phyloP scores from a whole-genome alignment of 495 filamentous ascomycete genomes.

The Podospora comata region DNA sequence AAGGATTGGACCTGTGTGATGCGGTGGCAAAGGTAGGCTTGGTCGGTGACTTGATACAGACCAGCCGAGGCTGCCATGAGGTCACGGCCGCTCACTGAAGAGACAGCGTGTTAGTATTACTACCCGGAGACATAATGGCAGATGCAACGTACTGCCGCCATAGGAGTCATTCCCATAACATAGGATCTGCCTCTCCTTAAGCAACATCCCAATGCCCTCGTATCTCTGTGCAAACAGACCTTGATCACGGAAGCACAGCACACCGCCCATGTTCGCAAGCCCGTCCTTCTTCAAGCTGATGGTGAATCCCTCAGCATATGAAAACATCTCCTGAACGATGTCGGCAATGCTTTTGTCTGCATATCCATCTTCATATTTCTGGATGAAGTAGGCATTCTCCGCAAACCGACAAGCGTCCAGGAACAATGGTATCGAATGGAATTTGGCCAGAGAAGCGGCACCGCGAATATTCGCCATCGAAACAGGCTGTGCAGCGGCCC shows the following conservation, averaged over 20 bases:
- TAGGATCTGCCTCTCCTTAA: constrained; percentile 15
- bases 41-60: constrained; percentile 14
- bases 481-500: constrained; percentile 8
- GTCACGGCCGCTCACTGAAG: constrained; percentile 12
- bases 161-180: constrained; percentile 14
- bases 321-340: constrained; percentile 14
- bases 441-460: not conserved
- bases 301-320: constrained; percentile 12
- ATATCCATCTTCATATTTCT: constrained; percentile 12
- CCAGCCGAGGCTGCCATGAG: constrained; percentile 12
- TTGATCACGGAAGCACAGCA: constrained; percentile 13
- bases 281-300: constrained; percentile 17
- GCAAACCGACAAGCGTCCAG: constrained; percentile 11
- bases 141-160: constrained; percentile 10
- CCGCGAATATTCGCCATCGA: constrained; percentile 9
- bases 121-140: not conserved
- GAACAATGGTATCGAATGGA: not conserved
- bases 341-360: constrained; percentile 10
- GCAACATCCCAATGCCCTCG: constrained; percentile 10
- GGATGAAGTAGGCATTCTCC: constrained; percentile 14
- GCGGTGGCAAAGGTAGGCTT: constrained; percentile 6
- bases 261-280: constrained; percentile 14
- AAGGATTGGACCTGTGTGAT: constrained; percentile 12
- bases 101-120: not conserved
- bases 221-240: constrained; percentile 10